A percentile compares a stretch with the other conserved stretches of the same genome.
phyloP scores from a whole-genome alignment of 2,329 filamentous ascomycete species.

The Tothia fuscella region DNA sequence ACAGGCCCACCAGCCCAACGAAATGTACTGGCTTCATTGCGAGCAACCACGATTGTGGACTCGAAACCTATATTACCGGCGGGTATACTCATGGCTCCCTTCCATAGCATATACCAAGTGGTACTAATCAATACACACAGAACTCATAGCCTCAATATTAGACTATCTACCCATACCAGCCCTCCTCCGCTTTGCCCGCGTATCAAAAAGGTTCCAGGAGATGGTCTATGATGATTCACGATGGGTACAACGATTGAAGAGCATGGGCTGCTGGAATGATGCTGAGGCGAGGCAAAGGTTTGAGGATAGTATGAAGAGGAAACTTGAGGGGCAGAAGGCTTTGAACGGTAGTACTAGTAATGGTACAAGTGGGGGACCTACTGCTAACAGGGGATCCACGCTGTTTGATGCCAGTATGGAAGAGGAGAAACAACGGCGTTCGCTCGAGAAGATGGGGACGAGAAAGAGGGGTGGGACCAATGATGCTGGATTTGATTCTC shows the following conservation, averaged over 20 bases:
- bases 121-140: constrained; percentile 32
- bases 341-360: constrained; percentile 25
- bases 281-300: constrained; percentile 67
- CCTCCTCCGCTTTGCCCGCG: constrained; percentile 71
- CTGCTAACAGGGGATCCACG: constrained; percentile 34
- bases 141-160: constrained; percentile 78
- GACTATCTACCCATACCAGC: constrained; percentile 80
- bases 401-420: constrained; percentile 64
- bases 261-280: constrained; percentile 90
- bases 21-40: constrained; percentile 59
- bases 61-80: constrained; percentile 70
- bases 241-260: constrained; percentile 78
- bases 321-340: constrained; percentile 43
- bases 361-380: constrained; percentile 21
- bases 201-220: constrained; percentile 78
- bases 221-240: constrained; percentile 98
- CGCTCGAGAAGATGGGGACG: constrained; percentile 19
- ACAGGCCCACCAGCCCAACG: constrained; percentile 18
- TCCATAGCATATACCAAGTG: background rate
- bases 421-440: constrained; percentile 44
- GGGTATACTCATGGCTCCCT: constrained; percentile 39
- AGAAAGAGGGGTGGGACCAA: constrained; percentile 23
- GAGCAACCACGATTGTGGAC: constrained; percentile 68
- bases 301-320: constrained; percentile 52
- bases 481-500: constrained; percentile 69